A percentile compares a stretch with the other conserved stretches of the same genome.
Evolutionary conservation across 108 stramenopile species (phyloP).

Genomic region (Poteriospumella lacustris): DNA sequence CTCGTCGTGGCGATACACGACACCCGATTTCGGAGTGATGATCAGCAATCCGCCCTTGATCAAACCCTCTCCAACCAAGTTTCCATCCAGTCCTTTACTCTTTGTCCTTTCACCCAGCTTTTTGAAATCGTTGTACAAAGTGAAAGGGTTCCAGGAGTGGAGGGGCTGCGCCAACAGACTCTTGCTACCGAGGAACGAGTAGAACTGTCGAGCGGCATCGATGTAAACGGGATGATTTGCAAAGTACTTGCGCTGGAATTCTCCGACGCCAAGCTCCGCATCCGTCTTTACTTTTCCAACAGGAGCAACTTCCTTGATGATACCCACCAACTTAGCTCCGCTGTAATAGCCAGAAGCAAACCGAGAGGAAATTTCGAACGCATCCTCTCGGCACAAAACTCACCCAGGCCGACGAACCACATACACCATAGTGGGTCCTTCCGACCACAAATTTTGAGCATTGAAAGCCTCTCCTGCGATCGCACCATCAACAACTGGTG

Average conservation of each 20-base stretch:
- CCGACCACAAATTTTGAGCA: not conserved
- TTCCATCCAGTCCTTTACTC: constrained; percentile 64
- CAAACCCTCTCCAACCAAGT: constrained; percentile 69
- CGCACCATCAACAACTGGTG: not conserved
- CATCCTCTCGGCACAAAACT: constrained; percentile 77
- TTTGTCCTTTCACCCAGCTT: constrained; percentile 40
- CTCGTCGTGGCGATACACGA: constrained; percentile 11
- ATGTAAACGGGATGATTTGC: constrained; percentile 56
- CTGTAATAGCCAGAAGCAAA: constrained; percentile 25
- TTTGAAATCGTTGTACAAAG: constrained; percentile 44
- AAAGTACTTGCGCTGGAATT: constrained; percentile 61
- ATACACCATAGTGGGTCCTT: constrained; percentile 11
- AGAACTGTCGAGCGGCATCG: constrained; percentile 61
- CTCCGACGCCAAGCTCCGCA: constrained; percentile 52
- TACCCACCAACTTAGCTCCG: constrained; percentile 14
- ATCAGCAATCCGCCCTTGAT: constrained; percentile 69
- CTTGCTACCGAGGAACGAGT: constrained; percentile 61
- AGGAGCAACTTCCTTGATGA: constrained; percentile 68
- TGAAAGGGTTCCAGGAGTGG: constrained; percentile 42
- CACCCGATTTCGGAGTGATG: constrained; percentile 33
- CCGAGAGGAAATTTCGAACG: constrained; percentile 62
- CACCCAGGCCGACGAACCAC: constrained; percentile 57
- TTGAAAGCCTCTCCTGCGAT: not conserved
- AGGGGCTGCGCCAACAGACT: constrained; percentile 35
- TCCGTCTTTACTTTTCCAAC: constrained; percentile 58